Evolutionary conservation across 306 rosid species (phyloP).

Genomic region (Cicer judaicum): DNA sequence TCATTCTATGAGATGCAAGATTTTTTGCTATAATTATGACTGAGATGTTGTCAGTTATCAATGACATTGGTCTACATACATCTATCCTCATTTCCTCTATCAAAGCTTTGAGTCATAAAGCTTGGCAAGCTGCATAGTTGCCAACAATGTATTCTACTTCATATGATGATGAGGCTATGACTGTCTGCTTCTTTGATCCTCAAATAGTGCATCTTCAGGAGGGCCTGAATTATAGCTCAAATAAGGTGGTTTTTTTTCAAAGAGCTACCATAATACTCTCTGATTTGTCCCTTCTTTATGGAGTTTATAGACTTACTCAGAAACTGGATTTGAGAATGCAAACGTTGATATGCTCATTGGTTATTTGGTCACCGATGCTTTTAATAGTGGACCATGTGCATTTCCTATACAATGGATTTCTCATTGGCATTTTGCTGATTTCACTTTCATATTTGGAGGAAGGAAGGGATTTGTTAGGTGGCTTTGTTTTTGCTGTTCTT

Average conservation of each 20-base stretch:
- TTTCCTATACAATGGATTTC: constrained; percentile 93
- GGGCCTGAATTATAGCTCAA: constrained; percentile 68
- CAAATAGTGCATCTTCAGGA: constrained; percentile 50
- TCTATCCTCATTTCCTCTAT: too few species aligned
- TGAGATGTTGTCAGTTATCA: too few species aligned
- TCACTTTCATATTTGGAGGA: constrained; percentile 86
- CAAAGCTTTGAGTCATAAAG: too few species aligned
- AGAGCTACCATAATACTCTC: constrained; percentile 68
- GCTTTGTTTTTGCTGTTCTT: constrained; percentile 67
- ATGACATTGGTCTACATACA: too few species aligned
- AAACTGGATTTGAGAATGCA: constrained; percentile 60
- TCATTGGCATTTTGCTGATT: constrained; percentile 81
- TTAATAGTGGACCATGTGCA: constrained; percentile 87
- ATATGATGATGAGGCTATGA: too few species aligned
- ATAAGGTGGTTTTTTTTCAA: constrained; percentile 66
- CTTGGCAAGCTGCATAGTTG: too few species aligned
- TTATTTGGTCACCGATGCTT: constrained; percentile 93
- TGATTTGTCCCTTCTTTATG: constrained; percentile 75
- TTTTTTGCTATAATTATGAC: too few species aligned
- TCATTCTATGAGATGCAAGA: too few species aligned
- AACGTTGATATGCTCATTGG: constrained; percentile 66
- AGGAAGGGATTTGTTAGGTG: constrained; percentile 47
- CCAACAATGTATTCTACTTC: too few species aligned
- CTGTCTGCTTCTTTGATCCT: too few species aligned
- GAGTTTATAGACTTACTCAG: constrained; percentile 61